A percentile compares a stretch with the other conserved stretches of the same genome.
phyloP scores from a whole-genome alignment of 371 early-diverging fungal genomes.

The Mortierella sp. region DNA sequence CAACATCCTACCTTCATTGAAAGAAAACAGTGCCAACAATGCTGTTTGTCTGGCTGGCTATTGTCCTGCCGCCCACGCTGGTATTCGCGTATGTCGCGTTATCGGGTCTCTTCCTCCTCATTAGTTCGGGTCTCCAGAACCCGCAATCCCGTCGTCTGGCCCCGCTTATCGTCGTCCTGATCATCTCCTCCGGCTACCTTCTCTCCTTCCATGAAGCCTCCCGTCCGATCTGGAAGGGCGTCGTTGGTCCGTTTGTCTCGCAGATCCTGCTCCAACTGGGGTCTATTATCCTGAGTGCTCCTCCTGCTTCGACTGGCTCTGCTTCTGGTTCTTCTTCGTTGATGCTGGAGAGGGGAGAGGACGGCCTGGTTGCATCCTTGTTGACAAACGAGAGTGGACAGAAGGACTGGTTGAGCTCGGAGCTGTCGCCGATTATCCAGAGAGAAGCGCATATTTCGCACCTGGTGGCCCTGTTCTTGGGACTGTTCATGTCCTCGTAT shows the following conservation, averaged over 20 bases:
- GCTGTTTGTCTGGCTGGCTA: conserved; percentile 52
- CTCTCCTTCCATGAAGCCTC: conserved; percentile 52
- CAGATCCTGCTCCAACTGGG: conserved; percentile 46
- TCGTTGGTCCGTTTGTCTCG: conserved; percentile 39
- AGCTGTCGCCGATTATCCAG: conserved; percentile 47
- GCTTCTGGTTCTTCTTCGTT: not conserved
- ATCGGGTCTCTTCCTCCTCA: conserved; percentile 43
- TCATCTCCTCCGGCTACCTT: conserved; percentile 46
- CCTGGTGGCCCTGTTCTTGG: conserved; percentile 44
- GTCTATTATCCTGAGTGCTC: conserved; percentile 28
- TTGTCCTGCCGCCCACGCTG: conserved; percentile 49
- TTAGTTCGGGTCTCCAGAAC: conserved; percentile 47
- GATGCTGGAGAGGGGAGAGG: not conserved
- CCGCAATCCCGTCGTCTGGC: conserved; percentile 37
- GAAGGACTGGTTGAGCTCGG: conserved; percentile 41
- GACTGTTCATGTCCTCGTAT: conserved; percentile 55
- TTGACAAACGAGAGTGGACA: not conserved
- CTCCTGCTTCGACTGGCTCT: not conserved
- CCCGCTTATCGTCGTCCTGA: conserved; percentile 31
- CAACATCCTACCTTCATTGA: not conserved
- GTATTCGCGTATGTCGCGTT: conserved; percentile 51
- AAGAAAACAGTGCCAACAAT: conserved; percentile 20
- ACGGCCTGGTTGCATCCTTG: not conserved
- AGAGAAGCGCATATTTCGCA: conserved; percentile 48
- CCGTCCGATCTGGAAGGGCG: conserved; percentile 39